Evolutionary conservation across 768 basidiomycete genomes (phyloP).

Genomic region (Russula dissimulans): DNA sequence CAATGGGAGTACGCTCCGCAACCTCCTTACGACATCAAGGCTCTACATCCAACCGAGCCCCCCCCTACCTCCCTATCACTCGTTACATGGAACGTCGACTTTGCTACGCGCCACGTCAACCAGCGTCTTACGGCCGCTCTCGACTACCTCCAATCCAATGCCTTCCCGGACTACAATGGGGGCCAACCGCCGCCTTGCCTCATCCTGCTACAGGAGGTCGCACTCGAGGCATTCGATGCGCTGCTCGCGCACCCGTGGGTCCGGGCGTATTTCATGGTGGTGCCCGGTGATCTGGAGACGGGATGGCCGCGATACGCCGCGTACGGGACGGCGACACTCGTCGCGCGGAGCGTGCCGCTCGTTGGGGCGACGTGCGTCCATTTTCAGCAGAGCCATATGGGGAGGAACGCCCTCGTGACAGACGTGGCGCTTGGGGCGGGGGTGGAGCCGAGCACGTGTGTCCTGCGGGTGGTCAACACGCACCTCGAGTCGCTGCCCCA

Average conservation of each 20-base stretch:
- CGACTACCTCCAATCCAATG: slow-evolving; percentile 43
- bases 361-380: slow-evolving; percentile 40
- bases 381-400: slow-evolving; percentile 42
- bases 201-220: slow-evolving; percentile 65
- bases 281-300: slow-evolving; percentile 42
- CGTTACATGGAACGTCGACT: slow-evolving; percentile 69
- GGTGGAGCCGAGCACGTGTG: slow-evolving; percentile 27
- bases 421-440: slow-evolving; percentile 36
- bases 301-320: slow-evolving; percentile 39
- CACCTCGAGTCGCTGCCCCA: slow-evolving; percentile 57
- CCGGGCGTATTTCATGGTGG: slow-evolving; percentile 46
- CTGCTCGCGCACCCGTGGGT: slow-evolving; percentile 58
- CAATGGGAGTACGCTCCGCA: slow-evolving; percentile 22
- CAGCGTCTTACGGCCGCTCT: slow-evolving; percentile 43
- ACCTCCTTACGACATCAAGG: slow-evolving; percentile 26
- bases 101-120: slow-evolving; percentile 28
- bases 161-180: slow-evolving; percentile 38
- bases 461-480: slow-evolving; percentile 58
- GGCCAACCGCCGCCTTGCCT: slow-evolving; percentile 46
- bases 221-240: slow-evolving; percentile 33
- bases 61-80: slow-evolving; percentile 42
- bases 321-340: slow-evolving; percentile 67
- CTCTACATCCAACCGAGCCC: slow-evolving; percentile 12
- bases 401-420: slow-evolving; percentile 48
- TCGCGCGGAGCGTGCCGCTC: slow-evolving; percentile 48